Evolutionary conservation across 2,329 filamentous ascomycete genomes (phyloP).

Genomic region (Apiospora phragmitis): DNA sequence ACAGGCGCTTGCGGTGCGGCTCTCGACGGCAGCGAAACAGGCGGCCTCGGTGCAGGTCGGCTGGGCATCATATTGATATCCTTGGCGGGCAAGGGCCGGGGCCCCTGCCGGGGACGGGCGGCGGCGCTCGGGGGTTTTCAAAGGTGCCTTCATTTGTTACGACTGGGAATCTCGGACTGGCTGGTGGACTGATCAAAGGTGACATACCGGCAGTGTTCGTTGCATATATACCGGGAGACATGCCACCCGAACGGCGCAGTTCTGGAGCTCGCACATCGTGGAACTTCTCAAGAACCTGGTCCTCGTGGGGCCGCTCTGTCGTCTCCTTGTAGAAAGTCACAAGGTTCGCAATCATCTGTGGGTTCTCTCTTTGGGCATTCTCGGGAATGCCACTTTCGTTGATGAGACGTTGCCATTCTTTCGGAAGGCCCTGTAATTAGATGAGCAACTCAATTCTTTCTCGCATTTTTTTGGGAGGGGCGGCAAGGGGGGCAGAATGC

Average conservation of each 20-base stretch:
- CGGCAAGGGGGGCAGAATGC: constrained; percentile 16
- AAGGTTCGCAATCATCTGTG: constrained; percentile 93
- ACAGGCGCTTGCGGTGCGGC: constrained; percentile 54
- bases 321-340: constrained; percentile 97
- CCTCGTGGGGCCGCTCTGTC: constrained; percentile 75
- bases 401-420: constrained; percentile 96
- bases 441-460: constrained; percentile 15
- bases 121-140: constrained; percentile 92
- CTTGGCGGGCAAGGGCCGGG: constrained; percentile 42
- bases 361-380: constrained; percentile 93
- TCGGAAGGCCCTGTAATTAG: constrained; percentile 74
- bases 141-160: constrained; percentile 91
- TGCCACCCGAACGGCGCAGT: constrained; percentile 44
- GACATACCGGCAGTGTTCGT: constrained; percentile 58
- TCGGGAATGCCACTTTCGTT: constrained; percentile 95
- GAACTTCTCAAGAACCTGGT: constrained; percentile 94
- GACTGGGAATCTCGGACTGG: constrained; percentile 80
- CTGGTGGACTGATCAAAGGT: constrained; percentile 73
- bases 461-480: neutral
- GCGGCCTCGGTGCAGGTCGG: constrained; percentile 86
- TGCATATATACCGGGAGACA: constrained; percentile 55
- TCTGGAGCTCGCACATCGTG: constrained; percentile 73
- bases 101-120: constrained; percentile 61
- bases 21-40: constrained; percentile 61
- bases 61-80: constrained; percentile 71